A percentile compares a stretch with the other conserved stretches of the same genome.
Conservation (phyloP, 2,329 filamentous ascomycete species). For the Sphaceloma murrayae region DNA sequence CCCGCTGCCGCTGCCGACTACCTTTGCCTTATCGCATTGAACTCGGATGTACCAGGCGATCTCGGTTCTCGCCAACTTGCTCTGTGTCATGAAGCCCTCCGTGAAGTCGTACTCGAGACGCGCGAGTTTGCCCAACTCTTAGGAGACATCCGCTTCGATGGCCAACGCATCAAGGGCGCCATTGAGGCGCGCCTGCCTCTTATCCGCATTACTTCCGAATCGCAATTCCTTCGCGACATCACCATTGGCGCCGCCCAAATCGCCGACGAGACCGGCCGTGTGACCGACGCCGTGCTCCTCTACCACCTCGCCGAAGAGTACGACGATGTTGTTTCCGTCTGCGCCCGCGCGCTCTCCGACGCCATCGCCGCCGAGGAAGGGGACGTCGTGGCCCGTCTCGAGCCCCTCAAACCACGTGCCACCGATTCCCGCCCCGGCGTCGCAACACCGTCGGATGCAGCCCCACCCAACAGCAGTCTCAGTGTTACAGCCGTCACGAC, state of each 20-base stretch:
- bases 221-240: conserved; percentile 82
- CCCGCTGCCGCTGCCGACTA: conserved; percentile 89
- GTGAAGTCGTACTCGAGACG: conserved; percentile 92
- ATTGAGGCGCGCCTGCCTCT: conserved; percentile 78
- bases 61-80: conserved; percentile 66
- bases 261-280: conserved; percentile 87
- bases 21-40: conserved; percentile 81
- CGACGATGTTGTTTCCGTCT: conserved; percentile 81
- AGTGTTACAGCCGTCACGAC: conserved; percentile 61
- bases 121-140: conserved; percentile 90
- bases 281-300: conserved; percentile 84
- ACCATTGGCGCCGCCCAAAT: conserved; percentile 85
- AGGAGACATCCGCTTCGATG: conserved; percentile 81
- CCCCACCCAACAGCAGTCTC: conserved; percentile 46
- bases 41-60: conserved; percentile 67
- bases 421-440: no score
- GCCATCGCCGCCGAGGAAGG: conserved; percentile 79
- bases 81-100: conserved; percentile 83
- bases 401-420: conserved; percentile 66
- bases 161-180: conserved; percentile 71
- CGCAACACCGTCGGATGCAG: conserved; percentile 26
- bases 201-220: conserved; percentile 68
- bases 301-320: conserved; percentile 95
- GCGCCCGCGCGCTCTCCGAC: conserved; percentile 84
- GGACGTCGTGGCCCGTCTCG: conserved; percentile 65